Evolutionary conservation across 176 grass and related monocot species (phyloP).

Genomic region (Alloteropsis semialata): DNA sequence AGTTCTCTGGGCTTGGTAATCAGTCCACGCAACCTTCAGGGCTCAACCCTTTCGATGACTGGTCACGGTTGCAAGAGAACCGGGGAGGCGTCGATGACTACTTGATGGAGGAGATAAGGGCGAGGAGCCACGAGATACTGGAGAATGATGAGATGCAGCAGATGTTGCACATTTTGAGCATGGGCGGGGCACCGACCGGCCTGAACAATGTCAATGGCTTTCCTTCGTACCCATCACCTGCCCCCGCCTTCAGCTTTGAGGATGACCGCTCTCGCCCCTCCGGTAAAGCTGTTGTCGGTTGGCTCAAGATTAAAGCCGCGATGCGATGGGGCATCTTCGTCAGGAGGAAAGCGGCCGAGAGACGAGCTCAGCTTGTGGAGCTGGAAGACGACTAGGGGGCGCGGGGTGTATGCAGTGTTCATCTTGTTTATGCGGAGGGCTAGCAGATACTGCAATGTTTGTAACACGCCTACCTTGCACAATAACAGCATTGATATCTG

Average conservation of each 20-base stretch:
- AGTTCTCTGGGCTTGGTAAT: conserved; percentile 38
- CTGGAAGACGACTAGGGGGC: conserved; percentile 69
- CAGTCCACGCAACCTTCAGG: conserved; percentile 42
- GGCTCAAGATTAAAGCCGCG: conserved; percentile 98
- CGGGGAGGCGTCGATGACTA: conserved; percentile 52
- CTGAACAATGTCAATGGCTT: conserved; percentile 39
- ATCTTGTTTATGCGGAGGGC: conserved; percentile 39
- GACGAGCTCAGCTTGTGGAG: conserved; percentile 92
- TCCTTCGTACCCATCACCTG: conserved; percentile 41
- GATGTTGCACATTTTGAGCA: conserved; percentile 66
- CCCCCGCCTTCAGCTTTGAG: conserved; percentile 53
- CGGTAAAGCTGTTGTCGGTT: conserved; percentile 90
- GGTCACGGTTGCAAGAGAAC: conserved; percentile 38
- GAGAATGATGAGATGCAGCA: conserved; percentile 99
- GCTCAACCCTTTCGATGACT: conserved; percentile 47
- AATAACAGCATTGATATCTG: conserved; percentile 9
- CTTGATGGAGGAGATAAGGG: conserved; percentile 87
- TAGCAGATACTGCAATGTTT: conserved; percentile 1
- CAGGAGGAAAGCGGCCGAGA: conserved; percentile 92
- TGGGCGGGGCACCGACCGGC: conserved; percentile 49
- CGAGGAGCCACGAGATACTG: conserved; percentile 81
- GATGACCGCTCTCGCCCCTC: conserved; percentile 47
- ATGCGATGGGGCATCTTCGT: conserved; percentile 99
- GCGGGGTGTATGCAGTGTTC: conserved; percentile 38
- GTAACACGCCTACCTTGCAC: conserved; percentile 4